These are phyloP conservation scores for Mycogone perniciosa DNA, from an alignment of 2,329 filamentous ascomycete genomes.

Conservation along the genomic window DNA sequence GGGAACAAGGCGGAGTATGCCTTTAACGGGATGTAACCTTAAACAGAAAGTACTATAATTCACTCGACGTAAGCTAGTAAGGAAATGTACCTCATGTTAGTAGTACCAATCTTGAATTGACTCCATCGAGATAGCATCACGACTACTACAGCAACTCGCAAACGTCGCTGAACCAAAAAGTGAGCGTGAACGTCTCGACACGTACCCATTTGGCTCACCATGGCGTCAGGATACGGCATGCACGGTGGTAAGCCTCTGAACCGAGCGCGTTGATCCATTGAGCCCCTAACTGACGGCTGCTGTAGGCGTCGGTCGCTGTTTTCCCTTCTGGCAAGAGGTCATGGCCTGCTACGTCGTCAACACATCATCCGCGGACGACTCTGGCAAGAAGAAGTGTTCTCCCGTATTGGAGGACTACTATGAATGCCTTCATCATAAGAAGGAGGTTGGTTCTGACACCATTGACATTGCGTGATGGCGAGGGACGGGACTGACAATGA, in stretches of 20 bases:
- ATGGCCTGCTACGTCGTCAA: slow-evolving; percentile 98
- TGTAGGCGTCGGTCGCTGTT: slow-evolving; percentile 69
- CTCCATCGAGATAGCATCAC: neutral
- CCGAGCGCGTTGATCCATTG: neutral
- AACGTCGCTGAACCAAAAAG: slow-evolving; percentile 7
- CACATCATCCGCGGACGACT: slow-evolving; percentile 68
- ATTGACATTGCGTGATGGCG: neutral
- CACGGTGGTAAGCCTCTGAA: slow-evolving; percentile 58
- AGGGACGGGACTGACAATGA: slow-evolving; percentile 13
- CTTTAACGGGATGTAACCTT: neutral
- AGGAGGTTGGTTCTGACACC: slow-evolving; percentile 64
- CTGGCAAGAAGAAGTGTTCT: slow-evolving; percentile 81
- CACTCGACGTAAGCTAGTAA: neutral
- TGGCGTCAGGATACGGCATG: slow-evolving; percentile 80
- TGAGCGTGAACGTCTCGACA: slow-evolving; percentile 19
- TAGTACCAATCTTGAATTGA: neutral
- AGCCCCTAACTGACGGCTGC: slow-evolving; percentile 17
- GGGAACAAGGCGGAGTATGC: neutral
- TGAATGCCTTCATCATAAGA: slow-evolving; percentile 97
- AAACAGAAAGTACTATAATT: neutral
- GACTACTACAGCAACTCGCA: neutral
- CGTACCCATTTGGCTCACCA: slow-evolving; percentile 32
- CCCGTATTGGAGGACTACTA: slow-evolving; percentile 93
- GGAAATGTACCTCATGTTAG: neutral
- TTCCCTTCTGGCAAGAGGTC: slow-evolving; percentile 99